phyloP scores from a whole-genome alignment of 768 basidiomycete genomes.

The Termitomyces sp. region DNA sequence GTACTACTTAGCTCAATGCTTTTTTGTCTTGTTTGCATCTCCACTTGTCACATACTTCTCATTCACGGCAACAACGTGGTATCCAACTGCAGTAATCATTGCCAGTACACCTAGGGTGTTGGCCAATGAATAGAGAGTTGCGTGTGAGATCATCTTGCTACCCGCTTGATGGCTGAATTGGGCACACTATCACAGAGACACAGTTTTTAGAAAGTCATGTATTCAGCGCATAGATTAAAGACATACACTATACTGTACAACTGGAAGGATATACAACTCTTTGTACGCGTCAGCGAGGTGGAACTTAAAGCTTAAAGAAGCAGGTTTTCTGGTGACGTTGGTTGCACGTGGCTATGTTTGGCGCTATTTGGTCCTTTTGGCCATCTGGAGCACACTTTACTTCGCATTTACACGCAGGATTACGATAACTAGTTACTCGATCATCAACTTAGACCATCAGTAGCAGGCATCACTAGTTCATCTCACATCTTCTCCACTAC shows the following conservation, averaged over 20 bases:
- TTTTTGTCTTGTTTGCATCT: constrained; percentile 19
- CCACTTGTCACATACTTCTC: constrained; percentile 33
- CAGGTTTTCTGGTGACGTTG: neutral
- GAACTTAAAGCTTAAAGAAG: neutral
- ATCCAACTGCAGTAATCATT: constrained; percentile 83
- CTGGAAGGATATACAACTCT: neutral
- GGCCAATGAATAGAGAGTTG: constrained; percentile 76
- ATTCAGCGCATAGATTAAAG: neutral
- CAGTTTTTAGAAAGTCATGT: neutral
- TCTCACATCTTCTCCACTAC: neutral
- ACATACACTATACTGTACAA: neutral
- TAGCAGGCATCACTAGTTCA: neutral
- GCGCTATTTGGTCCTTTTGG: neutral
- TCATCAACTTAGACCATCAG: neutral
- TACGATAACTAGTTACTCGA: neutral
- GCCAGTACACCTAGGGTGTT: constrained; percentile 81
- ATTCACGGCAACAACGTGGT: constrained; percentile 90
- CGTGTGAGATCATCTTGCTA: constrained; percentile 66
- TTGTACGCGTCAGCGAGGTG: neutral
- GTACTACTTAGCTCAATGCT: constrained; percentile 5
- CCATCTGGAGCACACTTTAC: no score
- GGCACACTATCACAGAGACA: neutral
- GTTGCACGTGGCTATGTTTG: constrained; percentile 19
- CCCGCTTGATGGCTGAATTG: constrained; percentile 1
- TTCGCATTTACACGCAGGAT: no score